A percentile compares a stretch with the other conserved stretches of the same genome.
phyloP scores from a whole-genome alignment of 768 basidiomycete species.

The Amanita brunnescens region DNA sequence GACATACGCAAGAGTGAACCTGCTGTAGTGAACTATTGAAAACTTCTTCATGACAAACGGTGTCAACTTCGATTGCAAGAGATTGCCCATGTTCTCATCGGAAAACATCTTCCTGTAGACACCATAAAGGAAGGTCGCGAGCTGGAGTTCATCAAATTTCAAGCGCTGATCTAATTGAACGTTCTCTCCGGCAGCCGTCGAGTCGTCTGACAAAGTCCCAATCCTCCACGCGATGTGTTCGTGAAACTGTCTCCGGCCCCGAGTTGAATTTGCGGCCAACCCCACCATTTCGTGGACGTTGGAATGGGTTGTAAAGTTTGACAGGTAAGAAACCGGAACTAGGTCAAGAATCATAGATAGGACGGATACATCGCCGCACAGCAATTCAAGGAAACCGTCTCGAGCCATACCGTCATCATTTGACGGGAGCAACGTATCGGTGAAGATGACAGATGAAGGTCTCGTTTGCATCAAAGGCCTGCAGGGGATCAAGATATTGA shows the following conservation, averaged over 20 bases:
- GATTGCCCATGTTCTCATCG: conserved; percentile 22
- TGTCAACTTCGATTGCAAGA: conserved; percentile 7
- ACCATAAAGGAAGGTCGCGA: conserved; percentile 30
- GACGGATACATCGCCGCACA: conserved; percentile 31
- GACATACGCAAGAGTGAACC: conserved; percentile 39
- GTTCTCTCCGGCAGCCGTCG: background rate
- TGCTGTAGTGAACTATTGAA: conserved; percentile 31
- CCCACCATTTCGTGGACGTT: conserved; percentile 29
- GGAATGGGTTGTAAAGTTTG: conserved; percentile 30
- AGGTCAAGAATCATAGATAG: conserved; percentile 35
- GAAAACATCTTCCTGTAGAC: conserved; percentile 38
- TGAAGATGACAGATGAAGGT: conserved; percentile 28
- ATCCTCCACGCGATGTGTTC: conserved; percentile 32
- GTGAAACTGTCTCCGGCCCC: conserved; percentile 21
- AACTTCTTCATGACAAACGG: conserved; percentile 10
- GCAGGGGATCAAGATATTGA: conserved; percentile 33
- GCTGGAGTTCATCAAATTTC: conserved; percentile 19
- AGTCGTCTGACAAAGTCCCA: background rate
- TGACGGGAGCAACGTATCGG: conserved; percentile 28
- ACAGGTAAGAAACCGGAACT: conserved; percentile 28
- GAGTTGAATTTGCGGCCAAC: conserved; percentile 4
- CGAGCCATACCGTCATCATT: conserved; percentile 17
- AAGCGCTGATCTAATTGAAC: background rate
- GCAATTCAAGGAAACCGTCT: conserved; percentile 21
- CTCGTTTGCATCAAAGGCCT: conserved; percentile 27